Evolutionary conservation across 495 filamentous ascomycete genomes (phyloP), one percentile per base, ranked within the genome.

Genomic region (Trichodelitschia bisporula): DNA sequence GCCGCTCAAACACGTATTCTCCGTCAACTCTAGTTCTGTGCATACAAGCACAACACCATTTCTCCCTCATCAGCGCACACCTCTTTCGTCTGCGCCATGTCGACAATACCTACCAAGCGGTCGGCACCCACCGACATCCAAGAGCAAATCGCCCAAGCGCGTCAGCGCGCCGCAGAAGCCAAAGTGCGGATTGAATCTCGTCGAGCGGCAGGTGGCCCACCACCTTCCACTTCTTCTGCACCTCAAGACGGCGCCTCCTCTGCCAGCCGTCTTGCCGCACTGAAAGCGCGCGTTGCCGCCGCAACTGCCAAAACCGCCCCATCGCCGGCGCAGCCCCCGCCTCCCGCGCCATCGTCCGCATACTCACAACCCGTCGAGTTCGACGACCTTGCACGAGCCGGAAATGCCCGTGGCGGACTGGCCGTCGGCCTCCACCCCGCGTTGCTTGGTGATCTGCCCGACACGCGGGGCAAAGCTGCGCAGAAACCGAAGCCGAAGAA

Each of bases 401-500:
- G 56, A 9, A 54, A 56, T 32, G 70, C 62, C 32, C 57, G 65
- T 38, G 77, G 84, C 36, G 84, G 84, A 17, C 53, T 95, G 18
- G 83, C 83, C 42, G 76, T 86, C 14, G 80, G 78, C 30, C 63
- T 95, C 31, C 84, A 95, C 44, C 84, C 84, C 13, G 77, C 77
- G 17, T 46, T 77, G 17, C 62, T 95, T 31, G 72, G 74, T 27
- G 82, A 90, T 44, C n/a, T n/a, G 21, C 21, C 6, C 6, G 6
- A 24, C n/a, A n/a, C n/a, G n/a, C n/a, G n/a, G n/a, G n/a, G n/a
- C 27, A 16, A 29, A 9, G 56, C 67, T 15, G 61, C 59, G 13
- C 61, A 71, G 30, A 57, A 62, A 32, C 63, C 59, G 34, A 72
- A 67, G 32, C 61, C 55, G 2, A 76, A 65, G 41, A 58, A 56